phyloP scores from a whole-genome alignment of 139 green algal species.

The Ettlia oleoabundans region DNA sequence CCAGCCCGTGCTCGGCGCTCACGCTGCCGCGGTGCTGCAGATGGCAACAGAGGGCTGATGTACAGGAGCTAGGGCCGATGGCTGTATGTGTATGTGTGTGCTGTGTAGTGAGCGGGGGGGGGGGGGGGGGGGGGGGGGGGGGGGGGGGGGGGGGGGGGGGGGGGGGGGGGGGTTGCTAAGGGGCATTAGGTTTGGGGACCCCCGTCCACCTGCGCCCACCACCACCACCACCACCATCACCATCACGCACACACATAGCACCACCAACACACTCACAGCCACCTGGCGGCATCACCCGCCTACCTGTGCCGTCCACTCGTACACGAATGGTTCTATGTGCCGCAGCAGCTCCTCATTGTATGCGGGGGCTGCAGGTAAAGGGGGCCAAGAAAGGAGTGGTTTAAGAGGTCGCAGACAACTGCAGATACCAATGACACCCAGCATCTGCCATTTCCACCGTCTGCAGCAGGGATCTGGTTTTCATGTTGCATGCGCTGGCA shows the following conservation, averaged over 20 bases:
- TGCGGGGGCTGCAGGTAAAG: conserved; percentile 8
- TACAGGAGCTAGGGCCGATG: background rate
- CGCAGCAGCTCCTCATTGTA: conserved; percentile 57
- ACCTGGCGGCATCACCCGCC: background rate
- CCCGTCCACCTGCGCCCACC: no score
- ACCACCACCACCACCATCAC: no score
- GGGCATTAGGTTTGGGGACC: no score
- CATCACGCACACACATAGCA: background rate
- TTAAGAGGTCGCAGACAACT: background rate
- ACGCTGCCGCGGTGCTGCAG: conserved; percentile 77
- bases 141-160: no score
- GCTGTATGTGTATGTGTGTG: background rate
- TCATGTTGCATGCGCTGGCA: no score
- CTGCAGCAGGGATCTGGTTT: no score
- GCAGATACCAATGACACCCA: no score
- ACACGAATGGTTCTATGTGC: conserved; percentile 95
- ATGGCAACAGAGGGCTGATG: background rate
- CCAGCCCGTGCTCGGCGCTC: conserved; percentile 96
- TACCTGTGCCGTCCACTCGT: conserved; percentile 77
- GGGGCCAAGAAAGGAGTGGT: background rate
- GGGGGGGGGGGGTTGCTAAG: no score
- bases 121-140: no score
- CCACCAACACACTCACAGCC: no score
- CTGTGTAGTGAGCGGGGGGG: no score
- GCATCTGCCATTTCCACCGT: no score